These are phyloP conservation scores for Phyllachora maydis DNA, from an alignment of 2,329 filamentous ascomycete species.

Conservation along the genomic window DNA sequence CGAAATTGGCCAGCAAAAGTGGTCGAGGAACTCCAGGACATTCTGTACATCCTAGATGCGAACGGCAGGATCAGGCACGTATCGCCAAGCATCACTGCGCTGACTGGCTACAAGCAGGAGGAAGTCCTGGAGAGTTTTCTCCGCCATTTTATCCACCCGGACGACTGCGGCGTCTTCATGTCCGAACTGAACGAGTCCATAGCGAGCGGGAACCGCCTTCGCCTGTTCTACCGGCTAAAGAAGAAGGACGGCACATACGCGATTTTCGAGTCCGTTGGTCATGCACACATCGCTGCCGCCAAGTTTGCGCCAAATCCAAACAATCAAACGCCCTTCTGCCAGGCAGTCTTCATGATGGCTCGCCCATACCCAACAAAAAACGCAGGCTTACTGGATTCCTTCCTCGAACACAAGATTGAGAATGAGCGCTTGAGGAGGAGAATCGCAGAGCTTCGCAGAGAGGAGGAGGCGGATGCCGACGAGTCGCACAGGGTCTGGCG, in stretches of 20 bases:
- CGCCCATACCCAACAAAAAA: constrained; percentile 81
- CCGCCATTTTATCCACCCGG: constrained; percentile 65
- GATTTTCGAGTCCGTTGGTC: constrained; percentile 83
- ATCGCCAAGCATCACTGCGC: constrained; percentile 53
- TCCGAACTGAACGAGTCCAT: constrained; percentile 82
- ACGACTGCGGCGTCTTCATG: constrained; percentile 66
- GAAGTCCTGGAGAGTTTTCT: constrained; percentile 60
- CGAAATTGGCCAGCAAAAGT: constrained; percentile 74
- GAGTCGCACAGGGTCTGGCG: constrained; percentile 40
- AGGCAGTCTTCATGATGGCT: constrained; percentile 86
- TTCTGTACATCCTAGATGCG: constrained; percentile 70
- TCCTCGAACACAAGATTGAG: constrained; percentile 91
- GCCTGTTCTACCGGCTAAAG: constrained; percentile 74
- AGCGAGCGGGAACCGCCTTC: constrained; percentile 55
- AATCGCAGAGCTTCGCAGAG: constrained; percentile 66
- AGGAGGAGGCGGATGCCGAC: constrained; percentile 65
- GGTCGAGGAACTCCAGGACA: constrained; percentile 74
- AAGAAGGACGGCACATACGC: constrained; percentile 49
- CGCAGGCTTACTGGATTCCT: constrained; percentile 68
- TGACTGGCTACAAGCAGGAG: constrained; percentile 56
- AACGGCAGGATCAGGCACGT: constrained; percentile 70
- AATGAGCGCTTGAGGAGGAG: constrained; percentile 72
- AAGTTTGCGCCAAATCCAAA: constrained; percentile 39
- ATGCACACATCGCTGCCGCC: constrained; percentile 65
- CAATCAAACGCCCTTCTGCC: constrained; percentile 51